Percentiles rank a stretch among this genome's conserved stretches.
Conservation (phyloP, 108 stramenopile genomes). For the Craspedostauros australis region DNA sequence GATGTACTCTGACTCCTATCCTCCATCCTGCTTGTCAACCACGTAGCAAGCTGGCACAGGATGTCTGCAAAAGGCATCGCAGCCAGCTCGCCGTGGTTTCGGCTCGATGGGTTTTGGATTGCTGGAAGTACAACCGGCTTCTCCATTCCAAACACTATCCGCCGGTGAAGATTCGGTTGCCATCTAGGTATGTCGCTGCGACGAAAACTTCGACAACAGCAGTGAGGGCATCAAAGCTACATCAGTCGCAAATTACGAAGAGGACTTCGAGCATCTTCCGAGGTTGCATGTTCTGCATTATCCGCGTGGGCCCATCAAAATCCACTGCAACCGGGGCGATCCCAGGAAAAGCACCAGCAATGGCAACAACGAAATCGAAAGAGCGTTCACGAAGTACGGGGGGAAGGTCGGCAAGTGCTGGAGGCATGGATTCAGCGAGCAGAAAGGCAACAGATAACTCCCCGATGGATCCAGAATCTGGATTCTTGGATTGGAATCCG, state of each 20-base stretch:
- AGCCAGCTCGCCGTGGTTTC: constrained; percentile 53
- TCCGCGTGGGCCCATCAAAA: constrained; percentile 23
- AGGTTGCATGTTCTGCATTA: constrained; percentile 49
- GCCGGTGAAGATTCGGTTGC: constrained; percentile 5
- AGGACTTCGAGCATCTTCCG: constrained; percentile 31
- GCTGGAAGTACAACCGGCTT: constrained; percentile 5
- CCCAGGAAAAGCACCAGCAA: too few relatives aligned
- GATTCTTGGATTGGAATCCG: constrained; percentile 28
- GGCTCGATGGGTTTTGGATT: constrained; percentile 49
- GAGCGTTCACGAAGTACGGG: too few relatives aligned
- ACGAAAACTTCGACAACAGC: background rate
- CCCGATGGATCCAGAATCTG: background rate
- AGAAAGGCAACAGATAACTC: too few relatives aligned
- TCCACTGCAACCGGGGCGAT: constrained; percentile 4
- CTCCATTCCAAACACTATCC: constrained; percentile 11
- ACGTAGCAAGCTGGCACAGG: constrained; percentile 41
- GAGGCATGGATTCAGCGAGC: too few relatives aligned
- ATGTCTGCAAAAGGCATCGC: constrained; percentile 41
- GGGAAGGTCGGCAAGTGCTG: too few relatives aligned
- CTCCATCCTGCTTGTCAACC: too few relatives aligned
- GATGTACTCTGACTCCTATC: too few relatives aligned
- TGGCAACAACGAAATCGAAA: too few relatives aligned
- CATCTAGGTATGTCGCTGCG: background rate
- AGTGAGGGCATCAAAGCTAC: constrained; percentile 9
- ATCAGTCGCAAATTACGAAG: background rate